A percentile compares a stretch with the other conserved stretches of the same genome.
Conservation (phyloP, 164 flowering plant species). For the Protea cynaroides region DNA sequence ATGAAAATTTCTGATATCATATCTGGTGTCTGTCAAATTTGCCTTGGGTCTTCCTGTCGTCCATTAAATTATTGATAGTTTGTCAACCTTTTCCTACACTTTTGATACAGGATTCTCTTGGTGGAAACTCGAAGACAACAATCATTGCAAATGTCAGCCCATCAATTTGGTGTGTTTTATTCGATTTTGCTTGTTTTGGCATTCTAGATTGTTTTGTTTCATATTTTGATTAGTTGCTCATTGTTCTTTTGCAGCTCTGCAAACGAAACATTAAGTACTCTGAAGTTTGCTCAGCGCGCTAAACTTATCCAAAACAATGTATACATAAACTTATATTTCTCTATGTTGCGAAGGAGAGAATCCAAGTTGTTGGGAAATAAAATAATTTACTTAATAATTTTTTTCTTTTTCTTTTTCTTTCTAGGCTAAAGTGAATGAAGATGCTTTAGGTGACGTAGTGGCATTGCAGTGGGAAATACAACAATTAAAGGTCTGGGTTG, state of each 20-base stretch:
- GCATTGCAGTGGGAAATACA: conserved; percentile 73
- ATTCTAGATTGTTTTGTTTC: background rate
- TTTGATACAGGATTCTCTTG: conserved; percentile 75
- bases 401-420: conserved; percentile 4
- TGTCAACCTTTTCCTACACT: background rate
- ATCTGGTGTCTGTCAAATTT: background rate
- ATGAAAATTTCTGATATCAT: conserved; percentile 1
- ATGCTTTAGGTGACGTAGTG: conserved; percentile 72
- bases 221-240: background rate
- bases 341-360: background rate
- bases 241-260: conserved; percentile 55
- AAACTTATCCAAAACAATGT: conserved; percentile 92
- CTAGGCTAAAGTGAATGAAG: conserved; percentile 90
- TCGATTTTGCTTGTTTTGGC: background rate
- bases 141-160: conserved; percentile 90
- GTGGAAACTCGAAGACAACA: conserved; percentile 90
- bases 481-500: conserved; percentile 50
- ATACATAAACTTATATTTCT: conserved; percentile 15
- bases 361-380: background rate
- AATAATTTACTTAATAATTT: background rate
- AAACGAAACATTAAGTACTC: conserved; percentile 77
- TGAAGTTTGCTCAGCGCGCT: conserved; percentile 92
- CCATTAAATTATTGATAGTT: background rate
- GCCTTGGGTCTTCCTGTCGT: no score
- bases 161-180: conserved; percentile 49